Base-by-base conservation (phyloP, 495 filamentous ascomycete genomes). In the Penicillium coffeae region DNA sequence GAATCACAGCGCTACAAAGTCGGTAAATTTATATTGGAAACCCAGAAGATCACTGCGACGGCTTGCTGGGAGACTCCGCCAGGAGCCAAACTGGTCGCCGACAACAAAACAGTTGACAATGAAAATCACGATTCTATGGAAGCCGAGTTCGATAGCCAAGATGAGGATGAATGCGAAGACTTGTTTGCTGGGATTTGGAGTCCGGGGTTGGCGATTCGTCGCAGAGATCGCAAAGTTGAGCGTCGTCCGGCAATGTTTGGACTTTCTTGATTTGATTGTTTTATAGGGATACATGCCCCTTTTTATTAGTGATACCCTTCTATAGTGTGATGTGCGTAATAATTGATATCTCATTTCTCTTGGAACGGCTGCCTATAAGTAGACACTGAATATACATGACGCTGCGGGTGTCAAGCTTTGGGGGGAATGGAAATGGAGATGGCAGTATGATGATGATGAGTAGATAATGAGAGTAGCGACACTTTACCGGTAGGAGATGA, bases 91-190 rank as follows among this genome's bases (percentile, higher is more conserved):
- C 21, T 20, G n/a, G 2, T n/a, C 3, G 21, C 12, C 2, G 4
- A 32, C 33, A 34, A 39, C 21, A n/a, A 25, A 41, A 14, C 13
- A 2, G 37, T 7, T 18, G 3, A 22, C 13, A n/a, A 42, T 25
- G 42, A 56, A 45, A 3, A 50, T 56, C 25, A 30, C 25, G 25
- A 30, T 4, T 30, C 25, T 8, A 62, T 67, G 9, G 68, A 65
- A 43, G 60, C 89, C 2, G 82, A 89, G 45, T 96, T 96, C 63
- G 89, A 97, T 69, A 88, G 83, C 50, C 83, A 90, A 40, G 92
- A 97, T 63, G 90, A 95, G 59, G 89, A 94, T 42, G 92, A 97
- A 70, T 95, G 91, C 52, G 92, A 96, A 59, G 91, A 96, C 65
- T 61, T 97, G 42, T 96, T 97, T 70, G 77, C 82, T 9, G 92